Base-by-base conservation (phyloP, 345 rosid genomes). In the Eutrema yunnanense region DNA sequence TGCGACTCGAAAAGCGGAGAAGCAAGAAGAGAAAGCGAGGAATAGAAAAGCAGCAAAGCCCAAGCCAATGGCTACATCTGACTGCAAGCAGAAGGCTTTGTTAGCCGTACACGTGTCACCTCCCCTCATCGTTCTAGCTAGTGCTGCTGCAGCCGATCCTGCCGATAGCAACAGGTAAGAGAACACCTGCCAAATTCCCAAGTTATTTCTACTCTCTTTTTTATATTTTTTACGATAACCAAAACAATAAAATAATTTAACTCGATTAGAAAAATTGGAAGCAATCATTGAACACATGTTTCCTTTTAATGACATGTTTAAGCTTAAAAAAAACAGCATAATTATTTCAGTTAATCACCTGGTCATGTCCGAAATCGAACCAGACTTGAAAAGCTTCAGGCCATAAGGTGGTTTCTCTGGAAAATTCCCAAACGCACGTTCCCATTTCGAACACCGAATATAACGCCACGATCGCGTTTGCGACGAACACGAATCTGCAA, bases 291-390 rank as follows among this genome's bases (percentile, higher is more conserved):
- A 53, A 22, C 62, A 9, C 41, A 37, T 66, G 60, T 55, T 53
- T 64, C 6, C 9, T 52, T 52, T 42, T 74, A 43, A 29, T 58
- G 33, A 42, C 48, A 54, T 5, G 30, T 27, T 49, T 19, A 22
- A 43, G 61, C 14, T 49, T 30, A 34, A 30, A 48, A 48, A 12
- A 16, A 16, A 16, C 16, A 16, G 16, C 4, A 22, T 37, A 8
- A 49, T 11, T 63, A 49, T 11, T 63, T 13, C 0, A 44, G 2
- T 13, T 0, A 32, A 34, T 8, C n/a, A 92, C 98, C 98, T 94
- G 98, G 75, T 94, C 98, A 68, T 94, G 98, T n/a, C 97, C 88
- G 77, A 91, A 94, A 60, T 94, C 98, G 95, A 94, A 94, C 98
- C 97, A 94, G 61, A 94, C 92, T 51, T 94, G 98, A 19, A 89